Evolutionary conservation across 2,329 filamentous ascomycete species (phyloP), one percentile per base, ranked within the genome.

Genomic region (Diaporthe helianthi): DNA sequence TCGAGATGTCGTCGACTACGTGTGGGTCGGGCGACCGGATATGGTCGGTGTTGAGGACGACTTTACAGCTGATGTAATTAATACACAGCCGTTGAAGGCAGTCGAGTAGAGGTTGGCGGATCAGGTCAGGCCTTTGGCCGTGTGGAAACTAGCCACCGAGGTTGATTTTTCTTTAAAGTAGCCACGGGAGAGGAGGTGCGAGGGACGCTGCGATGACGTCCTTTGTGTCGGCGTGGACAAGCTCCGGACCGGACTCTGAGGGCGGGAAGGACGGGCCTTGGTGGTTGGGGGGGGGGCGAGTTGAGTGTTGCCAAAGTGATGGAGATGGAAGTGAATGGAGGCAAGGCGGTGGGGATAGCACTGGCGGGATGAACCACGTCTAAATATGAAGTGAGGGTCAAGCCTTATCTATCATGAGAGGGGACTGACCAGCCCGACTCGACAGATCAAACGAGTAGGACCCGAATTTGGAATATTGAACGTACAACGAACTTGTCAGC

Each of bases 1-100:
- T n/a, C n/a, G n/a, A n/a, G n/a, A n/a, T 12, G 61, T 63, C 38
- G 69, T 66, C 67, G 66, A 69, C 66, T 64, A 63, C 49, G 33
- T 61, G 60, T 26, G 46, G 19, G 41, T 47, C 26, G 29, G 29
- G 26, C 22, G 26, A 12, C 38, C 41, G 19, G 29, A 15, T 33
- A 17, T 31, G 58, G 44, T 15, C 36, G 29, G 44, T 26, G n/a
- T 3, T 38, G 6, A 17, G 36, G 36, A 38, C 29, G 55, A 46
- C n/a, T 63, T 31, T 17, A 44, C 29, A 49, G 58, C 44, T 63
- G 24, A 29, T 54, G 36, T 54, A 65, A 24, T 36, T 69, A 29
- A 54, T 54, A 52, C 38, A 53, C 44, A 51, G 52, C 46, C 51
- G n/a, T 29, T 4, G 33, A 29, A n/a, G 22, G 19, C 41, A 44